Base-by-base conservation (phyloP, 805 yeast genomes). In the Metahyphopichia silvanorum region DNA sequence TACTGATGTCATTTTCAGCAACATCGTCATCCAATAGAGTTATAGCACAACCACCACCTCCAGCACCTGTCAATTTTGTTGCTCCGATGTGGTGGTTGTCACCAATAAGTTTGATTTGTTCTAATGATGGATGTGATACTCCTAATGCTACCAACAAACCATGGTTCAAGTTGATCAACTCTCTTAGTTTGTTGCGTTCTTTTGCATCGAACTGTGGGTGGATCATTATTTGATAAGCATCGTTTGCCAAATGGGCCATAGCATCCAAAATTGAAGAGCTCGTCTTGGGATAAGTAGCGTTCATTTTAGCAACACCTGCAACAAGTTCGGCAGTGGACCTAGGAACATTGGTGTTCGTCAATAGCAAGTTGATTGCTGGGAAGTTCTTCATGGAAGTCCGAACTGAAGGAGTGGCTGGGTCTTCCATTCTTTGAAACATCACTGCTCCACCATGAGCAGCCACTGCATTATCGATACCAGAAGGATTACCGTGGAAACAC, bases 11-110 rank as follows among this genome's bases (percentile, higher is more conserved):
- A 2, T 44, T 53, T 13, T 56, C 66, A 1, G 47, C 45, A 1
- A 55, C 60, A 2, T 63, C 66, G 25, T 73, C 77, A 29, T 74
- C 64, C 11, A 89, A 66, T 23, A 93, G 60, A 0, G 98, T 93
- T 35, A 93, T 82, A 8, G 98, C 95, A 66, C 98, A 93, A 2
- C 98, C 98, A 31, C 98, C 98, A 14, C 98, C 98, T 21, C 98
- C 98, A 0, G 98, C 98, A 25, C 98, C 98, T 0, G 98, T 93
- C 34, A 93, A 71, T 56, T 93, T 93, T 0, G 98, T 91, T 37
- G 83, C 79, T 6, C 98, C 98, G 12, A 93, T 57, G 4, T 65
- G 53, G 35, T 76, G 47, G 31, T 69, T 71, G 49, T 84, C 89
- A 16, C 86, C 73, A n/a, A 77, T 63, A 14, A 75, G 60, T 48